Base-by-base conservation (phyloP, 768 basidiomycete genomes). In the Trametes gibbosa region DNA sequence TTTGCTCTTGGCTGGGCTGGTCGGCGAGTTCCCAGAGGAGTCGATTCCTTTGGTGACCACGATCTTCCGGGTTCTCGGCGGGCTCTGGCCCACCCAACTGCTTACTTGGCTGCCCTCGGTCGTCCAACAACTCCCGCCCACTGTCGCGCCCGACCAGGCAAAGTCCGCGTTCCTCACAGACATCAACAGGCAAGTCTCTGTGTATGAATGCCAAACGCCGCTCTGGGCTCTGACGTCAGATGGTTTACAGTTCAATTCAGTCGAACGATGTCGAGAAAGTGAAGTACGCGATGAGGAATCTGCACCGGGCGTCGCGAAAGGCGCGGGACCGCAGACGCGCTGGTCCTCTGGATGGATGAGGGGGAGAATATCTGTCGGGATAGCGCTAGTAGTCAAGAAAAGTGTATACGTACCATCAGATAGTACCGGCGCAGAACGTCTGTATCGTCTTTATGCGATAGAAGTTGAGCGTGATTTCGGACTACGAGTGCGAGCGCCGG, bases 1-100 rank as follows among this genome's bases (percentile, higher is more conserved):
- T 14, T 83, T 83, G 62, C 71, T 94, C 27, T 76, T 98, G 52
- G 74, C 79, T 19, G 96, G 97, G 3, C 77, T 98, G 25, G 85
- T 92, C 4, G 86, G 89, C 21, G 87, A 90, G 61, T 98, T 95
- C 70, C 92, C 92, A 3, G 93, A 93, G 69, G 96, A 98, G 58
- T 81, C 86, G 3, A 78, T 85, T 6, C 79, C 89, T 9, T 70
- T 77, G 35, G 86, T 95, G 45, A 84, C 92, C 55, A 84, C 87
- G 2, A 86, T 98, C 61, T 83, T 96, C 71, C 83, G 91, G 16
- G 79, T 82, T 13, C 71, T 94, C 51, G 79, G 86, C 25, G 73
- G 76, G 37, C 68, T 84, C n/a, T 92, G 90, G 85, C 79, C 88
- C 2, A 68, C 76, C 7, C 85, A 88, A 68, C 70, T 95, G 45